Evolutionary conservation across 495 filamentous ascomycete genomes (phyloP).

Genomic region (Penicillium nucicola): DNA sequence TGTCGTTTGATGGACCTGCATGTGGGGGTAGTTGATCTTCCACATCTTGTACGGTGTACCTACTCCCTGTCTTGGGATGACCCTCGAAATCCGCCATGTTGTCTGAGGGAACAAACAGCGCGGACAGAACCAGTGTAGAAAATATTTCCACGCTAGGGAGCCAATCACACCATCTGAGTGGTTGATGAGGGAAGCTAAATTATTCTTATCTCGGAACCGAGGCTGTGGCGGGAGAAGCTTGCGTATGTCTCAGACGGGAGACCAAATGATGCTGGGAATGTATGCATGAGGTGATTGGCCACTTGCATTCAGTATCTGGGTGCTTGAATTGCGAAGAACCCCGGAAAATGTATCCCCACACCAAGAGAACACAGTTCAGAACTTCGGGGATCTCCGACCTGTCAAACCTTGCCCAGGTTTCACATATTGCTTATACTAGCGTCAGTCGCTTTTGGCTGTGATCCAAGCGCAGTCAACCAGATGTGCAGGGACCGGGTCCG

Average conservation of each 20-base stretch:
- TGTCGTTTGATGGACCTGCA: background rate
- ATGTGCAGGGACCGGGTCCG: too few relatives aligned
- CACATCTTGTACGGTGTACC: conserved; percentile 17
- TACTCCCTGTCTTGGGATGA: conserved; percentile 7
- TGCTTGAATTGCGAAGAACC: too few relatives aligned
- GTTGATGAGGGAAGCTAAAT: conserved; percentile 12
- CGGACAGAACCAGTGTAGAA: background rate
- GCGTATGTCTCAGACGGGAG: background rate
- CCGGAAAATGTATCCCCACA: too few relatives aligned
- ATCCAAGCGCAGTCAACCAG: too few relatives aligned
- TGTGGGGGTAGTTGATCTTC: conserved; percentile 13
- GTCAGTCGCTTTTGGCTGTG: too few relatives aligned
- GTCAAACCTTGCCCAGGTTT: too few relatives aligned
- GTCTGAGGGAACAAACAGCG: background rate
- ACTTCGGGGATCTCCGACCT: too few relatives aligned
- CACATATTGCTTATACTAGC: too few relatives aligned
- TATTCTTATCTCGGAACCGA: conserved; percentile 7
- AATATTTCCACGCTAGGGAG: background rate
- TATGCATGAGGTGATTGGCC: background rate
- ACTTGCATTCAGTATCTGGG: background rate
- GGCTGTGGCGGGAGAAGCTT: background rate
- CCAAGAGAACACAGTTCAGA: too few relatives aligned
- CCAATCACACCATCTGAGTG: conserved; percentile 20
- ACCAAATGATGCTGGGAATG: background rate
- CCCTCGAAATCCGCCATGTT: conserved; percentile 13